A percentile compares a stretch with the other conserved stretches of the same genome.
phyloP scores from a whole-genome alignment of 2,329 filamentous ascomycete genomes.

The Teratosphaeriaceae sp. region DNA sequence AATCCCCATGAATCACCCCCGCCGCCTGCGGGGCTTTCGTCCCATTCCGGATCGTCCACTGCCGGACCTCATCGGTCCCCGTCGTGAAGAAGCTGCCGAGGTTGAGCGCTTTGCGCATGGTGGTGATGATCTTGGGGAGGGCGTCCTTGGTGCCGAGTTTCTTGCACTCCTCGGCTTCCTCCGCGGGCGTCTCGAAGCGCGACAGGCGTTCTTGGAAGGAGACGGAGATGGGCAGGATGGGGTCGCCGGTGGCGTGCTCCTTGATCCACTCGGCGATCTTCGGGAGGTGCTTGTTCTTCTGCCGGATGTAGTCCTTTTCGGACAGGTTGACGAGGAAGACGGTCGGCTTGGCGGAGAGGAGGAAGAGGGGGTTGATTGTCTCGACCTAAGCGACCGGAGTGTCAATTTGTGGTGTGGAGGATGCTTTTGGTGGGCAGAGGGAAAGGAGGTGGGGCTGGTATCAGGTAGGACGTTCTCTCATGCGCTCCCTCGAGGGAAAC shows the following conservation, averaged over 20 bases:
- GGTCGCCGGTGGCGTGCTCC: conserved; percentile 77
- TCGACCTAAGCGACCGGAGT: conserved; percentile 61
- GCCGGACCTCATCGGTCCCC: conserved; percentile 89
- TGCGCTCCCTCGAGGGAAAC: conserved; percentile 66
- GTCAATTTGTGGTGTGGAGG: neutral
- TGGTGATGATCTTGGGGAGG: conserved; percentile 82
- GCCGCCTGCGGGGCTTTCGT: conserved; percentile 97
- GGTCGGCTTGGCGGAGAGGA: conserved; percentile 92
- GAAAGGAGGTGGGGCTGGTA: conserved; percentile 5
- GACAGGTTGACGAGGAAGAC: conserved; percentile 96
- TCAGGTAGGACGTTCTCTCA: conserved; percentile 71
- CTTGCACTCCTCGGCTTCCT: conserved; percentile 80
- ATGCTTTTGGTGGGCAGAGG: no score
- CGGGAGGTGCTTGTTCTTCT: conserved; percentile 98
- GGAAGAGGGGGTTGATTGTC: conserved; percentile 92
- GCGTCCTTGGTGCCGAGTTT: conserved; percentile 78
- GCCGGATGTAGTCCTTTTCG: conserved; percentile 92
- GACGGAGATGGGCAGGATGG: conserved; percentile 89
- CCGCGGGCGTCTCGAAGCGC: conserved; percentile 68
- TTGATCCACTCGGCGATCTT: conserved; percentile 96
- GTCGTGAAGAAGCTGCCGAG: conserved; percentile 96
- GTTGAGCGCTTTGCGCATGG: conserved; percentile 89
- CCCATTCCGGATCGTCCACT: conserved; percentile 95
- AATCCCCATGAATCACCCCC: conserved; percentile 96
- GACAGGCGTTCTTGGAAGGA: conserved; percentile 89